Evolutionary conservation across 805 yeast genomes (phyloP).

Genomic region (Yarrowia osloensis): DNA sequence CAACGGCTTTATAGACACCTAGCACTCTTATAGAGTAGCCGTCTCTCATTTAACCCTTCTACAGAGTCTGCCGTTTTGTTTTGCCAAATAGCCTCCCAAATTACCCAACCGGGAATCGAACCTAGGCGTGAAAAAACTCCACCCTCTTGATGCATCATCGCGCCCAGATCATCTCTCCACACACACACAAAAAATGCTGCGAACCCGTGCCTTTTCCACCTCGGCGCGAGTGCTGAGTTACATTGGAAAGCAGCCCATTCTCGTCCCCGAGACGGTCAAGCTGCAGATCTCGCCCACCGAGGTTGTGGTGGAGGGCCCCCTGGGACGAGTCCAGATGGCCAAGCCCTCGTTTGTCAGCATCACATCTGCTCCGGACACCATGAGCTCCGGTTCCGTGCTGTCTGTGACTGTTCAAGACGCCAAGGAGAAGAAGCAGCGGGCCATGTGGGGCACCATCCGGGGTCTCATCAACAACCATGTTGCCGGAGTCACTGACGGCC

Average conservation of each 20-base stretch:
- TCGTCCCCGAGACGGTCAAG: slow-evolving; percentile 25
- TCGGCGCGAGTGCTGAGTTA: slow-evolving; percentile 25
- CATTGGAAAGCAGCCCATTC: slow-evolving; percentile 29
- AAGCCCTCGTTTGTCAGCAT: slow-evolving; percentile 16
- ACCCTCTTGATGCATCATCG: background rate
- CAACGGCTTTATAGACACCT: no score
- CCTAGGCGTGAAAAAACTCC: background rate
- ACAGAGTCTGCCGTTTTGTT: no score
- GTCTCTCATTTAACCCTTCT: no score
- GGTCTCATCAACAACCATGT: slow-evolving; percentile 74
- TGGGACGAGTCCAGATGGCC: slow-evolving; percentile 10
- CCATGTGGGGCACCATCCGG: slow-evolving; percentile 96
- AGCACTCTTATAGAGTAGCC: no score
- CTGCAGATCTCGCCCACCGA: slow-evolving; percentile 3
- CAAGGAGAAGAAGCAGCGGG: slow-evolving; percentile 63
- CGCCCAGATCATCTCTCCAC: background rate
- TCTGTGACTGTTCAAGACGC: slow-evolving; percentile 60
- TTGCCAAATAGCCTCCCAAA: no score
- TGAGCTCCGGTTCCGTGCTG: slow-evolving; percentile 1
- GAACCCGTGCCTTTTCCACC: slow-evolving; percentile 26
- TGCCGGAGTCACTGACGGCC: slow-evolving; percentile 91
- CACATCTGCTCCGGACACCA: slow-evolving; percentile 3
- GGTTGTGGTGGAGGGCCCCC: slow-evolving; percentile 27
- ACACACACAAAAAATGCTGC: slow-evolving; percentile 17
- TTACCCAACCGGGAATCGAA: slow-evolving; percentile 4